Percentiles rank a stretch among this genome's conserved stretches.
Evolutionary conservation across 1,139 yeast genomes (phyloP).

Genomic region (Suhomyces kunorum): DNA sequence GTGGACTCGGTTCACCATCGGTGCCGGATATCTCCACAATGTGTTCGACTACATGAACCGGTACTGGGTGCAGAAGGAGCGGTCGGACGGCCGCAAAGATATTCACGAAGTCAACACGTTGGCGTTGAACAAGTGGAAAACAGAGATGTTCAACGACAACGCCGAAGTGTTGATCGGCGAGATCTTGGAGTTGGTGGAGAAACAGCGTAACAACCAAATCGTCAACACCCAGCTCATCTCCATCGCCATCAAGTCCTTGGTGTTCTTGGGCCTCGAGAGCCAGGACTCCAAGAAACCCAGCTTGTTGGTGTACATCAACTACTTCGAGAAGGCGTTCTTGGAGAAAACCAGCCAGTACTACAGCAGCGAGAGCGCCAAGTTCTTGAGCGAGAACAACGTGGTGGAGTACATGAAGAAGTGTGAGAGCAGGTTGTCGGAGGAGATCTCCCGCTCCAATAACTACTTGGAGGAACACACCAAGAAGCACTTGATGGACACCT

Average conservation of each 20-base stretch:
- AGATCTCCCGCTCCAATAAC: constrained; percentile 72
- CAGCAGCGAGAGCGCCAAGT: constrained; percentile 64
- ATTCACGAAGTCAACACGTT: constrained; percentile 89
- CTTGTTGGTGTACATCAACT: constrained; percentile 74
- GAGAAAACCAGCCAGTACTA: constrained; percentile 75
- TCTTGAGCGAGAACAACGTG: constrained; percentile 72
- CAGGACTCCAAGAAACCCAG: constrained; percentile 86
- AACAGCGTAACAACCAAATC: constrained; percentile 77
- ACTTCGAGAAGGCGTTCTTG: constrained; percentile 77
- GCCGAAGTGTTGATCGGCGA: constrained; percentile 63
- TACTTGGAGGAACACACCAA: constrained; percentile 88
- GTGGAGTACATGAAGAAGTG: constrained; percentile 91
- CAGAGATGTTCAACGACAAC: constrained; percentile 72
- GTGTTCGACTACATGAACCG: constrained; percentile 95
- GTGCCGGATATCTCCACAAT: constrained; percentile 89
- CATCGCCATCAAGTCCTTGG: constrained; percentile 81
- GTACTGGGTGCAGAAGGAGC: constrained; percentile 96
- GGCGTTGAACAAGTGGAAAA: constrained; percentile 86
- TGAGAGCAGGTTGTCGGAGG: constrained; percentile 78
- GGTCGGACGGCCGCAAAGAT: constrained; percentile 92
- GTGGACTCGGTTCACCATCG: constrained; percentile 89
- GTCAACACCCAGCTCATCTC: constrained; percentile 70
- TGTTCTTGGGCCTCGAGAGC: constrained; percentile 69
- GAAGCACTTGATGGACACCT: constrained; percentile 68
- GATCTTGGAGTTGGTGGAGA: constrained; percentile 71